phyloP scores from a whole-genome alignment of 352 stramenopile species.

The Phytophthora quininea region DNA sequence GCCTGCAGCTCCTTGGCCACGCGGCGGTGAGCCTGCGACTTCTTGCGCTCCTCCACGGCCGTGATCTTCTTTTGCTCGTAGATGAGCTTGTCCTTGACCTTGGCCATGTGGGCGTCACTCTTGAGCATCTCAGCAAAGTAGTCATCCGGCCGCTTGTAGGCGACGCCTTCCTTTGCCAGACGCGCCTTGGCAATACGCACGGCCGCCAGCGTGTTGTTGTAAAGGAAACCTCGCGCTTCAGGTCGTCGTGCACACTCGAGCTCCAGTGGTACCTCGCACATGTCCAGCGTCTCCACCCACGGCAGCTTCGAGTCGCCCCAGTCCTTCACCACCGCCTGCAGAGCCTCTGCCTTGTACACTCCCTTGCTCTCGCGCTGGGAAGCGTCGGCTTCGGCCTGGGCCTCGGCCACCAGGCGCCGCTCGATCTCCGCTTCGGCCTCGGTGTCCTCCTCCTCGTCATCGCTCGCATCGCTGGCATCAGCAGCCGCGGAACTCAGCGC shows the following conservation, averaged over 20 bases:
- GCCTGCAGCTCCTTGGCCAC: conserved; percentile 95
- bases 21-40: conserved; percentile 96
- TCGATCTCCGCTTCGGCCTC: conserved; percentile 78
- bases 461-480: conserved; percentile 31
- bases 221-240: conserved; percentile 95
- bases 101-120: conserved; percentile 95
- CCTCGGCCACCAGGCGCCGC: conserved; percentile 73
- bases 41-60: conserved; percentile 97
- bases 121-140: conserved; percentile 99
- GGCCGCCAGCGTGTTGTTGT: conserved; percentile 90
- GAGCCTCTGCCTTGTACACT: conserved; percentile 80
- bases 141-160: conserved; percentile 95
- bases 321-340: conserved; percentile 60
- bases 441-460: conserved; percentile 52
- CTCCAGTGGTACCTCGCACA: conserved; percentile 60
- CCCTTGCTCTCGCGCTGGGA: conserved; percentile 51
- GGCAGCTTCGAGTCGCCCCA: conserved; percentile 60
- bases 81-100: conserved; percentile 98
- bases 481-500: conserved; percentile 54
- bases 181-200: conserved; percentile 78
- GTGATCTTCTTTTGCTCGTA: conserved; percentile 99
- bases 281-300: conserved; percentile 87
- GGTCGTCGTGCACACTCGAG: conserved; percentile 85
- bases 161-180: conserved; percentile 69
- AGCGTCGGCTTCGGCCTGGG: conserved; percentile 53